phyloP scores from a whole-genome alignment of 805 yeast species.

The Martiniozyma abietophila region DNA sequence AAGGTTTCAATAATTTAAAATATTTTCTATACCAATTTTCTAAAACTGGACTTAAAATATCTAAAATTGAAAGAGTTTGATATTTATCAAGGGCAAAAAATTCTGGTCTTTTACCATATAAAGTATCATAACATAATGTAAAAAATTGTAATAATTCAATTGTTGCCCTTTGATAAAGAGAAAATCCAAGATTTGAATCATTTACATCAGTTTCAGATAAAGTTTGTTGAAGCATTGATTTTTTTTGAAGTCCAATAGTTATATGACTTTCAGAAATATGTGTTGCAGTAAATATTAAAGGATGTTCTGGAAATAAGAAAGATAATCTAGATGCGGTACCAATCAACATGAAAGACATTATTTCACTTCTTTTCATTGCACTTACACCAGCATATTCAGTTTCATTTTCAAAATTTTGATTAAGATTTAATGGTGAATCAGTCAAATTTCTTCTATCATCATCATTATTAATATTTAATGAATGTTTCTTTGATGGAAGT shows the following conservation, averaged over 20 bases:
- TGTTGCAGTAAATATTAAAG: constrained; percentile 71
- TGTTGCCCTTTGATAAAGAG: constrained; percentile 61
- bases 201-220: constrained; percentile 53
- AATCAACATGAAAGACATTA: constrained; percentile 91
- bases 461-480: constrained; percentile 6
- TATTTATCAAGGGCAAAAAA: constrained; percentile 42
- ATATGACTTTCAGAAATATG: constrained; percentile 77
- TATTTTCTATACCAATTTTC: constrained; percentile 71
- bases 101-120: constrained; percentile 60
- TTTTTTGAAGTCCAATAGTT: constrained; percentile 71
- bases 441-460: constrained; percentile 5
- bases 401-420: constrained; percentile 20
- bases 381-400: constrained; percentile 64
- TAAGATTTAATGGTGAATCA: constrained; percentile 10
- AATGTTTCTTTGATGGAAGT: constrained; percentile 5
- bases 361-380: constrained; percentile 76
- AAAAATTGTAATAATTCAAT: constrained; percentile 71
- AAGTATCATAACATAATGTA: constrained; percentile 73
- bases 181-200: constrained; percentile 38
- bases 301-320: constrained; percentile 65
- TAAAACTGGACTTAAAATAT: constrained; percentile 65
- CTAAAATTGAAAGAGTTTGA: constrained; percentile 62
- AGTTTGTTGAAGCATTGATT: constrained; percentile 69
- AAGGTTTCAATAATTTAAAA: constrained; percentile 41
- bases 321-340: constrained; percentile 83